Base-by-base conservation (phyloP, 805 yeast genomes). In the Starmerella bombicola region DNA sequence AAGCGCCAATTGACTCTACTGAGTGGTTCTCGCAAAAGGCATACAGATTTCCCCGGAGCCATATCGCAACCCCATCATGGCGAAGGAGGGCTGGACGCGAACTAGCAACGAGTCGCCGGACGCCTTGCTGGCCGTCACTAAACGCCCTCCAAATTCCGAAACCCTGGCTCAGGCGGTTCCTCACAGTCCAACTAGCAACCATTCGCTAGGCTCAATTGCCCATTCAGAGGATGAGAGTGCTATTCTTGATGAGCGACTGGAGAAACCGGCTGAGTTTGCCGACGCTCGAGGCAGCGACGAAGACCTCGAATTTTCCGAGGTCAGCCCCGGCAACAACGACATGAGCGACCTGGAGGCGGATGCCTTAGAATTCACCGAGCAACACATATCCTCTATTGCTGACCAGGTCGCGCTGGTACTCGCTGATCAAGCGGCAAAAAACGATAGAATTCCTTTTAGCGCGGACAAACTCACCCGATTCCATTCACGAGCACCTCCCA, bases 401-500 rank as follows among this genome's bases (percentile, higher is more conserved):
- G 65, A 68, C 1, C 64, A 88, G 25, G 76, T 88, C 24, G 66
- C 93, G 1, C 65, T 95, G 40, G 83, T 86, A 91, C 64, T 91
- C 21, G 69, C 73, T 35, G 80, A 82, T 30, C 68, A 88, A 19
- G 82, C 86, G 12, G 60, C 65, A 19, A 68, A 82, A 25, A 88
- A 88, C 57, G 97, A 88, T 61, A 63, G 53, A 22, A 52, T 54
- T 19, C 65, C 68, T 30, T 61, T 57, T 42, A 60, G 48, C 40
- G 54, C 60, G 7, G 57, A 57, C 16, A 55, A 58, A 22, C 67
- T 91, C 38, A 88, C 98, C 1, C 66, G 97, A 49, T 88, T 88
- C 59, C 98, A 88, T 59, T 85, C 96, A 3, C 69, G 96, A 47
- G 77, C 88, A 0, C 94, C 96, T 3, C 97, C 98, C 0, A 72